These are phyloP conservation scores for Phaeosphaeria sp. DNA, from an alignment of 2,329 filamentous ascomycete genomes.

Conservation along the genomic window DNA sequence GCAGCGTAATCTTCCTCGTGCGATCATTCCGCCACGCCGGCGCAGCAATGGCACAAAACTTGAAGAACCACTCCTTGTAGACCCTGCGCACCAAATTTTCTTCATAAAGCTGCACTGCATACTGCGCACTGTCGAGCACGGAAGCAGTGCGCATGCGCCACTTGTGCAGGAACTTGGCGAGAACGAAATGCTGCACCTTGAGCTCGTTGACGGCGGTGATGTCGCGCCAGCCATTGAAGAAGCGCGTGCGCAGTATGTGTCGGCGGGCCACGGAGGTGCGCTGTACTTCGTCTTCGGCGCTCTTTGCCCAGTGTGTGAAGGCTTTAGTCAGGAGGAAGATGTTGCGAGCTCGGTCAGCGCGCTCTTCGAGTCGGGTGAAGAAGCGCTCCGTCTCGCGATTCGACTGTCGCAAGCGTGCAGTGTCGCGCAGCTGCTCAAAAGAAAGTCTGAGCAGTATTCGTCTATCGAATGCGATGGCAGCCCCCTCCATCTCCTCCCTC, in stretches of 20 bases:
- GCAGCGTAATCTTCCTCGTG: conserved; percentile 33
- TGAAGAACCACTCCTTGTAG: conserved; percentile 48
- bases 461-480: conserved; percentile 58
- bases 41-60: conserved; percentile 45
- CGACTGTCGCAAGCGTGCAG: conserved; percentile 47
- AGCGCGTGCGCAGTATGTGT: conserved; percentile 72
- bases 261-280: conserved; percentile 72
- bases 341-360: conserved; percentile 69
- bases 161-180: conserved; percentile 61
- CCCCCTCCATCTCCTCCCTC: conserved; percentile 31
- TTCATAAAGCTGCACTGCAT: conserved; percentile 39
- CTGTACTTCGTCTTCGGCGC: conserved; percentile 69
- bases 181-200: conserved; percentile 59
- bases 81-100: conserved; percentile 40
- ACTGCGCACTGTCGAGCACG: conserved; percentile 43
- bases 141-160: conserved; percentile 57
- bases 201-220: conserved; percentile 68
- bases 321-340: conserved; percentile 69
- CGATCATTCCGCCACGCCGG: conserved; percentile 39
- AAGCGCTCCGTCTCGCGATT: conserved; percentile 59
- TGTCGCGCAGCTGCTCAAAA: conserved; percentile 51
- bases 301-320: conserved; percentile 73
- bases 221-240: conserved; percentile 73
- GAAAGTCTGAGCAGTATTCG: conserved; percentile 60
- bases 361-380: conserved; percentile 63